phyloP scores from a whole-genome alignment of 1,139 yeast genomes.

The Yamadazyma oceani region DNA sequence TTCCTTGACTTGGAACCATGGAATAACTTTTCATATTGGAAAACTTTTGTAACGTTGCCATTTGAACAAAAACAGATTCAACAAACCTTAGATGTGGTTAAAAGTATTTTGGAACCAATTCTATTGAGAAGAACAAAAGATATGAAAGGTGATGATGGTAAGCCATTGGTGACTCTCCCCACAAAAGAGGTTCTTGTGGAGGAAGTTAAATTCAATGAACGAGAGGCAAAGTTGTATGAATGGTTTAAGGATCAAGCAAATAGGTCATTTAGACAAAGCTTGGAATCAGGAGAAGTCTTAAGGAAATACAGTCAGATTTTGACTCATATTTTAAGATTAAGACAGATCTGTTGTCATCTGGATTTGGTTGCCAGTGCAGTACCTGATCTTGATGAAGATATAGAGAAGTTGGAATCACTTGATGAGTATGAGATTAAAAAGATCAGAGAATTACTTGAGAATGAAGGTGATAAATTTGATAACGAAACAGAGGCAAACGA shows the following conservation, averaged over 20 bases:
- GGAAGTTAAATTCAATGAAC: slow-evolving; percentile 61
- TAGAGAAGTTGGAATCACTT: slow-evolving; percentile 17
- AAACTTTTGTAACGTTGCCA: slow-evolving; percentile 79
- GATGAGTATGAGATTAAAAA: slow-evolving; percentile 19
- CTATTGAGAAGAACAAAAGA: slow-evolving; percentile 82
- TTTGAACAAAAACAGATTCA: slow-evolving; percentile 71
- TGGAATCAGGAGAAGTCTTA: slow-evolving; percentile 67
- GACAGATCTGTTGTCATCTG: slow-evolving; percentile 90
- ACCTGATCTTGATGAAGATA: slow-evolving; percentile 42
- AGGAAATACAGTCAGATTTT: slow-evolving; percentile 76
- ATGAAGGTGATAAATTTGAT: slow-evolving; percentile 31
- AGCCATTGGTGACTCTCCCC: slow-evolving; percentile 75
- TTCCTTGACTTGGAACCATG: slow-evolving; percentile 84
- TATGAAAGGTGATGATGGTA: slow-evolving; percentile 76
- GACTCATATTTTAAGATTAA: slow-evolving; percentile 75
- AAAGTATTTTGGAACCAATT: slow-evolving; percentile 81
- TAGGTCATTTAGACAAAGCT: slow-evolving; percentile 60
- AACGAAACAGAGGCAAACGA: slow-evolving; percentile 33
- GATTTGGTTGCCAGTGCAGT: slow-evolving; percentile 51
- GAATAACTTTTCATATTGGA: slow-evolving; percentile 87
- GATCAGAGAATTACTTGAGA: slow-evolving; percentile 18
- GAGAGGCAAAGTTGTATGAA: slow-evolving; percentile 66
- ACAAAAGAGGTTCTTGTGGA: slow-evolving; percentile 72
- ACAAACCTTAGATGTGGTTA: slow-evolving; percentile 79
- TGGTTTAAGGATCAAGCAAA: slow-evolving; percentile 73